Evolutionary conservation across 164 flowering plant species (phyloP).

Genomic region (Liriodendron chinense): DNA sequence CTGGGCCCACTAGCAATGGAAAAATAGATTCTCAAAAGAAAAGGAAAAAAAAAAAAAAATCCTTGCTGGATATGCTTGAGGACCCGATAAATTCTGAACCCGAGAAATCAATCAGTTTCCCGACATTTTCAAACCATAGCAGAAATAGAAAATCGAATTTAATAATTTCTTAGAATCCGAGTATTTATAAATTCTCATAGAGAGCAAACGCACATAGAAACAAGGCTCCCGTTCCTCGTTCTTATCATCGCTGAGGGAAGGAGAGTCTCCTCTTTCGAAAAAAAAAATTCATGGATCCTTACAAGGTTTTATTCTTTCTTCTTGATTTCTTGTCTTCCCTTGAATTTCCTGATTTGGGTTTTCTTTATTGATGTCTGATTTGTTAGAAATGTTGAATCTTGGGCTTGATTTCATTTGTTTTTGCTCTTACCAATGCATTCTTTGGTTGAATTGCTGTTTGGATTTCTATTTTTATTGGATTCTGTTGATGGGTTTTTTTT

Average conservation of each 20-base stretch:
- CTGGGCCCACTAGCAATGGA: too few relatives aligned
- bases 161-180: background rate
- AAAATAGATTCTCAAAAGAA: too few relatives aligned
- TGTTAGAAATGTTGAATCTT: background rate
- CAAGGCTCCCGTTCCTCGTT: background rate
- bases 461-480: background rate
- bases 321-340: background rate
- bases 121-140: too few relatives aligned
- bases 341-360: conserved; percentile 6
- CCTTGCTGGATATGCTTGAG: background rate
- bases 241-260: background rate
- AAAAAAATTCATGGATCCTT: conserved; percentile 60
- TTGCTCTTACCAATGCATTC: background rate
- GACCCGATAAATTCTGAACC: background rate
- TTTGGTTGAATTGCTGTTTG: background rate
- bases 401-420: background rate
- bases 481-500: background rate
- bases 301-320: conserved; percentile 47
- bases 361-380: background rate
- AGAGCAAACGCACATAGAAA: background rate
- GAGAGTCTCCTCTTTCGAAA: background rate
- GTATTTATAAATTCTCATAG: background rate
- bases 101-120: background rate
- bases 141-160: background rate
- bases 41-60: too few relatives aligned